These are phyloP conservation scores for Tulasnella calospora DNA, from an alignment of 768 basidiomycete genomes.

Conservation along the genomic window DNA sequence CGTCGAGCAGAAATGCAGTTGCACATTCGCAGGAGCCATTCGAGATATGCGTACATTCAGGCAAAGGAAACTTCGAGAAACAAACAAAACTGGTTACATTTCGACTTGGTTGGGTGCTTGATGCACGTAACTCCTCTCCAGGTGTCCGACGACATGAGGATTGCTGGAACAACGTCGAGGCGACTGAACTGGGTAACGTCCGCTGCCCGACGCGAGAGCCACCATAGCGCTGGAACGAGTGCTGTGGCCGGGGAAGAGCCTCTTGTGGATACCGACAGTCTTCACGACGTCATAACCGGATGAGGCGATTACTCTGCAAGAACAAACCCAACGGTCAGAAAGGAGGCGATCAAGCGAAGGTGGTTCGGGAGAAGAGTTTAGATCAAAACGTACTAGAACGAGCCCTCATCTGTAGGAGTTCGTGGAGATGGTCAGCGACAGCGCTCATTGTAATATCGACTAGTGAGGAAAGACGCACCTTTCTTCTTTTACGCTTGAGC, in stretches of 20 bases:
- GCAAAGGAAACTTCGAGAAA: neutral
- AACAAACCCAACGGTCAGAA: neutral
- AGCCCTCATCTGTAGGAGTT: constrained; percentile 24
- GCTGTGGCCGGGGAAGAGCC: neutral
- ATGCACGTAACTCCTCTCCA: constrained; percentile 2
- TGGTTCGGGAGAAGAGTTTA: neutral
- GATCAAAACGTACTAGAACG: constrained; percentile 20
- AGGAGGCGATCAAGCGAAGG: neutral
- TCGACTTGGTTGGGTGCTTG: neutral
- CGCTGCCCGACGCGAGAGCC: neutral
- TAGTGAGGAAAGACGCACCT: constrained; percentile 8
- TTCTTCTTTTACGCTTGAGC: constrained; percentile 26
- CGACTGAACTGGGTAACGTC: neutral
- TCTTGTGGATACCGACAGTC: constrained; percentile 5
- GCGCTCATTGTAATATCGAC: neutral
- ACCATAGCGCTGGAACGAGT: neutral
- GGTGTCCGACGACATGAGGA: constrained; percentile 7
- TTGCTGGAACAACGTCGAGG: neutral
- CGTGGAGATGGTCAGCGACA: neutral
- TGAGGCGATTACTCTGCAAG: constrained; percentile 19
- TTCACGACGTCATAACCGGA: constrained; percentile 17
- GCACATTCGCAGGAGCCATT: constrained; percentile 4
- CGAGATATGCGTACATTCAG: constrained; percentile 10
- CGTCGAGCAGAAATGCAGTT: constrained; percentile 6
- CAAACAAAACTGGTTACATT: neutral